These are phyloP conservation scores for Sutorius australiensis DNA, from an alignment of 768 basidiomycete species.

Conservation along the genomic window DNA sequence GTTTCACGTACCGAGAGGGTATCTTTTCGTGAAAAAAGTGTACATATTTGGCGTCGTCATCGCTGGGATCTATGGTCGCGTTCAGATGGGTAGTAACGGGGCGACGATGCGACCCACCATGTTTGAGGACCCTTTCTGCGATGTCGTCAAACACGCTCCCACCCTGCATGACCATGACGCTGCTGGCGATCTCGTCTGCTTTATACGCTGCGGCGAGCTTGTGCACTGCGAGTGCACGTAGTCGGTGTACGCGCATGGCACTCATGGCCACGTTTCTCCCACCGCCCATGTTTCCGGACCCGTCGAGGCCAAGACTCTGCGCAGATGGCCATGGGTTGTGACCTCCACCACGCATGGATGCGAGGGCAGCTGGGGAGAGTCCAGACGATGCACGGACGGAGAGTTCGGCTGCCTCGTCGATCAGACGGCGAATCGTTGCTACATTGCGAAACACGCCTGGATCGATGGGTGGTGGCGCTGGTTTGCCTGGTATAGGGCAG, in stretches of 20 bases:
- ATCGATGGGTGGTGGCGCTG: conserved; percentile 83
- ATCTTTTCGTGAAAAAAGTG: conserved; percentile 96
- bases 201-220: conserved; percentile 84
- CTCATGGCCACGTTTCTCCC: conserved; percentile 82
- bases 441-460: conserved; percentile 83
- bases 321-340: conserved; percentile 58
- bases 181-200: conserved; percentile 86
- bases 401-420: conserved; percentile 87
- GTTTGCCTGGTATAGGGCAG: conserved; percentile 55
- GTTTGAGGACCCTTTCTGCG: conserved; percentile 79
- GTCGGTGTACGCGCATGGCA: conserved; percentile 74
- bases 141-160: conserved; percentile 90
- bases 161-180: conserved; percentile 94
- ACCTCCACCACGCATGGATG: conserved; percentile 49
- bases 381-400: conserved; percentile 87
- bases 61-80: conserved; percentile 56
- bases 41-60: conserved; percentile 80
- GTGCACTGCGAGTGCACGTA: conserved; percentile 79
- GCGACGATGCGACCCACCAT: conserved; percentile 39
- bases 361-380: conserved; percentile 68
- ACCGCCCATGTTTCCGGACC: conserved; percentile 47
- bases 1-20: conserved; percentile 69
- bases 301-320: conserved; percentile 61
- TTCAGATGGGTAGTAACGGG: neutral
- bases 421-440: conserved; percentile 68